Evolutionary conservation across 768 basidiomycete species (phyloP).

Genomic region (Podaxis mareebaensis): DNA sequence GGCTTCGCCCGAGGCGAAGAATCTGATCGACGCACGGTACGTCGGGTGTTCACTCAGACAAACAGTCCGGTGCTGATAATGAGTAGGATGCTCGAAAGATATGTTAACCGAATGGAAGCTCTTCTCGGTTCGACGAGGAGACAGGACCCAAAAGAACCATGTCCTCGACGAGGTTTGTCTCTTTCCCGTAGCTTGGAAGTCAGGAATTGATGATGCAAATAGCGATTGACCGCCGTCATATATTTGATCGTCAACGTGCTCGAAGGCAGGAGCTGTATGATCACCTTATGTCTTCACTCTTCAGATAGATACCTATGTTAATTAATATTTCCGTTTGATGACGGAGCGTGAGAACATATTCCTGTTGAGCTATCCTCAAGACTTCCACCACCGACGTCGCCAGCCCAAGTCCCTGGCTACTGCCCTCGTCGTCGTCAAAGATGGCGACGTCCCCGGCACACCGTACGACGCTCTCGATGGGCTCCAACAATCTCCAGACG

Average conservation of each 20-base stretch:
- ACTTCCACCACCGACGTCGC: not conserved
- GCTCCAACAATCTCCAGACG: slow-evolving; percentile 22
- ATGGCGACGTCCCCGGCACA: slow-evolving; percentile 25
- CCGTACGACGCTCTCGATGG: slow-evolving; percentile 24
- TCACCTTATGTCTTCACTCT: not conserved
- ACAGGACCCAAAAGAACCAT: not conserved
- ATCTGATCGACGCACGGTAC: not conserved
- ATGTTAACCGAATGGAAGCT: slow-evolving; percentile 4
- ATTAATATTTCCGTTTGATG: no score
- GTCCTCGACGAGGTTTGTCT: not conserved
- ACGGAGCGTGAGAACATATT: slow-evolving; percentile 10
- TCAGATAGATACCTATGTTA: no score
- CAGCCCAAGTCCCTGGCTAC: slow-evolving; percentile 5
- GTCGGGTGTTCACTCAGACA: not conserved
- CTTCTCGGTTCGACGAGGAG: not conserved
- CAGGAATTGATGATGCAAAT: not conserved
- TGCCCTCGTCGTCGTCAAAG: slow-evolving; percentile 13
- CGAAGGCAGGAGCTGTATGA: not conserved
- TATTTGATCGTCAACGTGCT: not conserved
- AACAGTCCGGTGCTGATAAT: not conserved
- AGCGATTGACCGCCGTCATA: not conserved
- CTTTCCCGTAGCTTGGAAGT: not conserved
- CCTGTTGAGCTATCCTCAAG: slow-evolving; percentile 8
- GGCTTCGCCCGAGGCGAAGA: slow-evolving; percentile 3
- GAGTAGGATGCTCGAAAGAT: slow-evolving; percentile 1